Conservation (phyloP, 2,329 filamentous ascomycete genomes). For the Fusarium aywerte region DNA sequence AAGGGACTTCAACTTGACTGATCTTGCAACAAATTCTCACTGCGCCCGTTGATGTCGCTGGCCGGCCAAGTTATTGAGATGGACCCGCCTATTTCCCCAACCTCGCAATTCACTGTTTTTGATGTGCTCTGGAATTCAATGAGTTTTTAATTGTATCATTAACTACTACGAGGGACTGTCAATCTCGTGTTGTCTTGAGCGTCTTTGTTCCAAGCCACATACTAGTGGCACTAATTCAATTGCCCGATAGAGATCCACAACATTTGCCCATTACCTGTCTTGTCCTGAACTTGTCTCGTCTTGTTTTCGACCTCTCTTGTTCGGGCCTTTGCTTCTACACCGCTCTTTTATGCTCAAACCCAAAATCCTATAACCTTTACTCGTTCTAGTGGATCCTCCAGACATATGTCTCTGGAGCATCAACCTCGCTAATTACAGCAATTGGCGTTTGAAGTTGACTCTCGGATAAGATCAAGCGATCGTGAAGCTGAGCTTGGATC, state of each 20-base stretch:
- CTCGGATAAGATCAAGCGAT: constrained; percentile 19
- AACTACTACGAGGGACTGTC: constrained; percentile 16
- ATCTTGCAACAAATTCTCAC: constrained; percentile 4
- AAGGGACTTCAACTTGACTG: constrained; percentile 40
- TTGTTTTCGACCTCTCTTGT: constrained; percentile 36
- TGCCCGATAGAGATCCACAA: constrained; percentile 31
- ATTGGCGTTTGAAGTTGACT: constrained; percentile 23
- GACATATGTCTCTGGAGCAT: constrained; percentile 32
- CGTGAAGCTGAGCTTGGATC: constrained; percentile 17
- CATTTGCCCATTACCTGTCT: constrained; percentile 31
- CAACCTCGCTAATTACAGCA: constrained; percentile 6
- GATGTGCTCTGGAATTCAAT: constrained; percentile 19
- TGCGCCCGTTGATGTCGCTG: background rate
- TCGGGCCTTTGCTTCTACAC: constrained; percentile 39
- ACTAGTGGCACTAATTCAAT: constrained; percentile 25
- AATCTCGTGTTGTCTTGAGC: constrained; percentile 11
- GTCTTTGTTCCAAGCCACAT: constrained; percentile 42
- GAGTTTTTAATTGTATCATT: constrained; percentile 36
- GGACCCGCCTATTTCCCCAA: constrained; percentile 10
- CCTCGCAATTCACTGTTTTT: constrained; percentile 13
- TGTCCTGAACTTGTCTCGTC: constrained; percentile 38
- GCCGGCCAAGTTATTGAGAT: background rate
- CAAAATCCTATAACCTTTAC: constrained; percentile 35
- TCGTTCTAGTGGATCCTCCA: constrained; percentile 33
- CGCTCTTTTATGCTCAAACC: constrained; percentile 44